Evolutionary conservation across 371 early-diverging fungal genomes (phyloP), one percentile per base, ranked within the genome.

Genomic region (Circinella minor): DNA sequence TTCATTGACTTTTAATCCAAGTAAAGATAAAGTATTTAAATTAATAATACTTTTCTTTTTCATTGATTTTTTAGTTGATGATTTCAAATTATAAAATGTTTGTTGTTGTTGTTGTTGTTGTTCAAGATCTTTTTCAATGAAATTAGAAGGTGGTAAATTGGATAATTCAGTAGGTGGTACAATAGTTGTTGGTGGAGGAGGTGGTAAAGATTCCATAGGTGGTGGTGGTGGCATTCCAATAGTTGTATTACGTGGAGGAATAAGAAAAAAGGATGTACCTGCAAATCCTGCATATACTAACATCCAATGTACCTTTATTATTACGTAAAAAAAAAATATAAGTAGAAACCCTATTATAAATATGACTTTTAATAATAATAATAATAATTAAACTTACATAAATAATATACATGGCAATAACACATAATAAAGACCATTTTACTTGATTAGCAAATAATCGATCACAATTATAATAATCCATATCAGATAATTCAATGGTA

Each of bases 381-480:
- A 27, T 27, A 27, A 27, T 27, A 27, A 2, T 27, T 27, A 27
- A 13, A 68, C 80, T 72, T 81, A 78, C 85, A 72, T 85, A 85
- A 38, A 79, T 59, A 39, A 82, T 59, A 68, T 65, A 75, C 71
- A 85, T 80, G 14, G 77, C 54, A 3, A 80, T 54, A 13, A 77
- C 65, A 34, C 77, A 75, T n/a, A 78, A 20, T 9, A 85, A 61
- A 2, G 77, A 71, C 77, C 82, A 85, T 64, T 85, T 85, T 34
- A 79, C 38, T 69, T 85, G 81, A 60, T 79, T 78, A 36, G 78
- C 55, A 48, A 68, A 82, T n/a, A 85, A 27, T 39, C 78, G 75
- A 39, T 77, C 66, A 27, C 85, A 85, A 36, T 85, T 82, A 61
- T 81, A 85, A n/a, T 73, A 77, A 48, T 82, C 81, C 1, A 13